Evolutionary conservation across 306 rosid species (phyloP), one percentile per base, ranked within the genome.

Genomic region (Phaseolus lunatus): DNA sequence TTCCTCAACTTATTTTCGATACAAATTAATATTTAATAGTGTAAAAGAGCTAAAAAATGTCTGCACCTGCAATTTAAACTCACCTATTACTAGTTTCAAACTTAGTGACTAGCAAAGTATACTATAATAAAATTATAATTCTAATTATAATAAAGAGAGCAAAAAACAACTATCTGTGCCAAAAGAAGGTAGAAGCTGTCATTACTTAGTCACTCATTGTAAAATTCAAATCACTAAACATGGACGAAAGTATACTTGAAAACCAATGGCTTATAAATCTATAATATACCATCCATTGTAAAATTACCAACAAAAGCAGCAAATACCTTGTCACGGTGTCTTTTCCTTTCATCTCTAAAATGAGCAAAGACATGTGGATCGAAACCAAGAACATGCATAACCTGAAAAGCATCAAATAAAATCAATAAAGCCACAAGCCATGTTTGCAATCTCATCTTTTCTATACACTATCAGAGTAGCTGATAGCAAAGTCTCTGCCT

Each of bases 291-390:
- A 27, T 23, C 22, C 37, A 37, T 16, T 59, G 49, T 41, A 41
- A 33, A 45, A 77, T 12, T 44, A 50, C 57, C 23, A 50, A 73
- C 67, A 62, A 66, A 68, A 54, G 74, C 22, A 67, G 31, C 65
- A 9, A n/a, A 59, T 85, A 95, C 99, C 92, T 88, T 85, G 83
- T 81, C 84, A 20, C 92, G 99, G 44, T 97, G 87, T 81, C 96
- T 88, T 88, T 92, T 92, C 86, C 98, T 88, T 80, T 92, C 99
- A 83, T 95, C 99, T 86, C 99, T 88, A 86, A 95, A 95, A 85
- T 95, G 99, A 83, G 96, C 83, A 80, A 95, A 95, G 68, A 98
- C 99, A 77, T 95, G 99, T 48, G 99, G 99, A 84, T 95, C 99
- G 62, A 95, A 95, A 76, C 99, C 99, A 47, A 95, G 99, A 80